Evolutionary conservation across 768 basidiomycete genomes (phyloP), one percentile per base, ranked within the genome.

Genomic region (Leccinum rimulosum): DNA sequence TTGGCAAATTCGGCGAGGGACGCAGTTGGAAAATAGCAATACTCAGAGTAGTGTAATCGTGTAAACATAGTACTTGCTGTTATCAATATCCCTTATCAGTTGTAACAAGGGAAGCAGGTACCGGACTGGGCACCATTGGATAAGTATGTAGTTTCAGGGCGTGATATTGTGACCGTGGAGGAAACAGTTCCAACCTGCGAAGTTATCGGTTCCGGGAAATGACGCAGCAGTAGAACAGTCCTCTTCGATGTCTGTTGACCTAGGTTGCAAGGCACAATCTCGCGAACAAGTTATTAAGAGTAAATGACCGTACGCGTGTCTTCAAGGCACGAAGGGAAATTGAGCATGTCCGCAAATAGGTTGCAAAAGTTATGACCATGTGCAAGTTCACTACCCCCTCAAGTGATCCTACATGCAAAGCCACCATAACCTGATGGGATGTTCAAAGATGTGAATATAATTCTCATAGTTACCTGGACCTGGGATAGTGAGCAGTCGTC

Each of bases 1-100:
- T 76, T 93, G 47, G 78, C 76, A 3, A 67, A 70, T 48, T 70
- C 76, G 19, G 50, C 59, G 30, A 66, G 52, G 45, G 49, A 45
- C 12, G 50, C 3, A 12, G 50, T 14, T 52, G 38, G 35, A 50
- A 54, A 52, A 52, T 45, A 45, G 40, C n/a, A n/a, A 43, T 43
- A 40, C n/a, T 40, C 38, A 40, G 40, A 19, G 43, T 45, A 19
- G 43, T 45, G 19, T 45, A 45, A 22, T 45, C 19, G 43, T 45
- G 19, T 45, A 45, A 22, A 45, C 43, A 12, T 19, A 45, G 19
- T 22, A 45, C 19, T 22, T 22, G 43, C 6, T 45, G 43, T 45
- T 6, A 19, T 22, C 43, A 22, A 45, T 45, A 12, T 19, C 19
- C n/a, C 43, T 45, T 19, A 19, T 45, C n/a, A 40, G 9, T 17